phyloP scores from a whole-genome alignment of 306 rosid genomes.

The Cicer chorassanicum region DNA sequence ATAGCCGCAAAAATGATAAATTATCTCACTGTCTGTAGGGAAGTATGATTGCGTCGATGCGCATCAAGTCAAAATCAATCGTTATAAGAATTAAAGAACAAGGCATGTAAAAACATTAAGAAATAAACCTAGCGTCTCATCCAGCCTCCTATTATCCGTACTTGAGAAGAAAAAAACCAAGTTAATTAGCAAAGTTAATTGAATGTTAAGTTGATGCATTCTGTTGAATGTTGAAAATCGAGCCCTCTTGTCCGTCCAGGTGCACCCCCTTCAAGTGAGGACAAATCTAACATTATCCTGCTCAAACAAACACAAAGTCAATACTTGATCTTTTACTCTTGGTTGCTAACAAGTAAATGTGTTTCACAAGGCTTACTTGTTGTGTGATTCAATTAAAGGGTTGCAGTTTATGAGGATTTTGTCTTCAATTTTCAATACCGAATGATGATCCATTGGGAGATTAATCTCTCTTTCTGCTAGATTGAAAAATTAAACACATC shows the following conservation, averaged over 20 bases:
- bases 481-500: slow-evolving; percentile 24
- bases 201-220: slow-evolving; percentile 50
- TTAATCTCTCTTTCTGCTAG: slow-evolving; percentile 60
- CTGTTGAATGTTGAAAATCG: slow-evolving; percentile 42
- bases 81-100: slow-evolving; percentile 48
- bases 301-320: slow-evolving; percentile 31
- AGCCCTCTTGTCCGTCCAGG: slow-evolving; percentile 92
- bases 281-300: slow-evolving; percentile 82
- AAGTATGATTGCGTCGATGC: slow-evolving; percentile 7
- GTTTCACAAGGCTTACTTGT: slow-evolving; percentile 60
- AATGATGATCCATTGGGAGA: slow-evolving; percentile 61
- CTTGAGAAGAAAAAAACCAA: slow-evolving; percentile 40
- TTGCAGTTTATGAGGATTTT: slow-evolving; percentile 60
- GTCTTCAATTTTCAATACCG: slow-evolving; percentile 59
- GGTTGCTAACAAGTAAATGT: slow-evolving; percentile 5
- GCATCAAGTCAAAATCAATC: slow-evolving; percentile 27
- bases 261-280: slow-evolving; percentile 76
- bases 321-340: not conserved
- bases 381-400: slow-evolving; percentile 55
- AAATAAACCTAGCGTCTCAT: slow-evolving; percentile 40
- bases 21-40: slow-evolving; percentile 26
- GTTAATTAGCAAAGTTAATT: slow-evolving; percentile 46
- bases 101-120: not conserved
- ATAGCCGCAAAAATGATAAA: slow-evolving; percentile 47
- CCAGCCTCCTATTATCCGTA: slow-evolving; percentile 22